Conservation (phyloP, 2,329 filamentous ascomycete genomes). For the Alternaria brassicicola region DNA sequence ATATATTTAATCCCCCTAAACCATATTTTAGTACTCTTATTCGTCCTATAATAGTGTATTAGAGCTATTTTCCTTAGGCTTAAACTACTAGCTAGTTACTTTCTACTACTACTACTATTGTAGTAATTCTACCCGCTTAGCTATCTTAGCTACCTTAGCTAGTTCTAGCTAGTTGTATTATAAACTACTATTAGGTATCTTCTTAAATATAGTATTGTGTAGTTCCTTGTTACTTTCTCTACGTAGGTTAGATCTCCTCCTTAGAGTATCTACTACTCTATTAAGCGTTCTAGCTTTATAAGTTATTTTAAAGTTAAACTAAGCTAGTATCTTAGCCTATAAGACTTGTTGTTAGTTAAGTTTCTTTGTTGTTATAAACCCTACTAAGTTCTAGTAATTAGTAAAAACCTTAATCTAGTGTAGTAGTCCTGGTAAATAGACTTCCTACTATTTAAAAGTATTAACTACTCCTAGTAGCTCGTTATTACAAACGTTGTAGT, state of each 20-base stretch:
- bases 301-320: slow-evolving; percentile 8
- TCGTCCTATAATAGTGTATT: background rate
- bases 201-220: background rate
- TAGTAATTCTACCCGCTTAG: background rate
- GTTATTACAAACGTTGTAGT: slow-evolving; percentile 26
- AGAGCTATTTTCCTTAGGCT: background rate
- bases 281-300: background rate
- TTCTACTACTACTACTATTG: background rate
- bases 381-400: slow-evolving; percentile 19
- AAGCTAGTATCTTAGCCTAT: slow-evolving; percentile 1
- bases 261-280: background rate
- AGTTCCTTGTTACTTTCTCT: background rate
- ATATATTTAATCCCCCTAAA: background rate
- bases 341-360: slow-evolving; percentile 1
- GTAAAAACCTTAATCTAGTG: slow-evolving; percentile 8
- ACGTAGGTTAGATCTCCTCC: background rate
- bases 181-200: background rate
- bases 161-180: background rate
- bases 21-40: background rate
- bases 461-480: background rate
- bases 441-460: too few species aligned
- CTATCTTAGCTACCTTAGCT: background rate
- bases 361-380: slow-evolving; percentile 5
- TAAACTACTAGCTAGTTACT: background rate
- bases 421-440: too few species aligned